These are phyloP conservation scores for Emericellopsis cladophorae DNA, from an alignment of 2,329 filamentous ascomycete species.

Conservation along the genomic window DNA sequence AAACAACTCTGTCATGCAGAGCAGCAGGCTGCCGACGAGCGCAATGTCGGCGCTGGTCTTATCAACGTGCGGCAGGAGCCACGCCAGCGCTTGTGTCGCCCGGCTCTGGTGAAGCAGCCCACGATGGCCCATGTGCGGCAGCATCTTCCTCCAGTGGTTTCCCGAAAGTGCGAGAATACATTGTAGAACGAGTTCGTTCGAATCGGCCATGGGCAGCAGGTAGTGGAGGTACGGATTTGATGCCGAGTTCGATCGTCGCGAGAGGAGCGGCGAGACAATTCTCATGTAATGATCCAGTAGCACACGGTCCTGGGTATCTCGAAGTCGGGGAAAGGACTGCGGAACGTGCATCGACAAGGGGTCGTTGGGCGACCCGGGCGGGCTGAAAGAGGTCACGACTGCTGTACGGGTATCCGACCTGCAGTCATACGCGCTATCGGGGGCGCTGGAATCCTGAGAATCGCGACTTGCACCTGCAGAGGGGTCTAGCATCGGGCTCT, in stretches of 20 bases:
- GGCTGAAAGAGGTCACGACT: slow-evolving; percentile 5
- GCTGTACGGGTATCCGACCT: background rate
- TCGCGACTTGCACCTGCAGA: background rate
- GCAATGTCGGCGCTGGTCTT: slow-evolving; percentile 18
- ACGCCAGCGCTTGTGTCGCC: slow-evolving; percentile 16
- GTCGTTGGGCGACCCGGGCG: slow-evolving; percentile 9
- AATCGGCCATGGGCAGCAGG: slow-evolving; percentile 17
- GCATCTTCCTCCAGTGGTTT: slow-evolving; percentile 20
- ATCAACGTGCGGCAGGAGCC: slow-evolving; percentile 20
- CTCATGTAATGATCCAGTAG: slow-evolving; percentile 20
- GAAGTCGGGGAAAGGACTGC: slow-evolving; percentile 15
- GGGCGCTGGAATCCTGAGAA: background rate
- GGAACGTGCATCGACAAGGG: slow-evolving; percentile 15
- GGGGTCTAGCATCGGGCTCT: background rate
- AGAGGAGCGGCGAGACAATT: slow-evolving; percentile 18
- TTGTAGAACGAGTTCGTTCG: slow-evolving; percentile 18
- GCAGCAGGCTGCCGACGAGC: slow-evolving; percentile 23
- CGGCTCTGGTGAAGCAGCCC: slow-evolving; percentile 17
- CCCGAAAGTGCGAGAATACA: slow-evolving; percentile 18
- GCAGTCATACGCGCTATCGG: background rate
- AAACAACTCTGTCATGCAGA: slow-evolving; percentile 28
- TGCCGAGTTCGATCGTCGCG: slow-evolving; percentile 10
- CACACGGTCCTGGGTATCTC: slow-evolving; percentile 14
- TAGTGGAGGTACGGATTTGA: slow-evolving; percentile 18
- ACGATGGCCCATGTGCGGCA: slow-evolving; percentile 14